Conservation (phyloP, 768 basidiomycete species). For the Artomyces pyxidatus region DNA sequence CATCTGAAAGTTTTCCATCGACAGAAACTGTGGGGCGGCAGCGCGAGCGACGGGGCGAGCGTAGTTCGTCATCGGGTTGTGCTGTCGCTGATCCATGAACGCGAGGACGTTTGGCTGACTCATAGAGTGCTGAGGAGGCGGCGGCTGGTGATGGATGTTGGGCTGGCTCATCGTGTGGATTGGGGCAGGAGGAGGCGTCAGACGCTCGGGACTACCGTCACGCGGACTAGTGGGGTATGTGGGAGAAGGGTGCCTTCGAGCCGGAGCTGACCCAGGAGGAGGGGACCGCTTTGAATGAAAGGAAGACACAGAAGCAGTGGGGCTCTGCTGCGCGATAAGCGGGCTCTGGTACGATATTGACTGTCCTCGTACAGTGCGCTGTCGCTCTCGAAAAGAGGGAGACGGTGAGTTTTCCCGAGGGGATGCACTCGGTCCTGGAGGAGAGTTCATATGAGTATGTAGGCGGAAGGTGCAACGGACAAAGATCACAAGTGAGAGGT, state of each 20-base stretch:
- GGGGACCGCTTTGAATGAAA: constrained; percentile 15
- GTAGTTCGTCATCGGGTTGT: constrained; percentile 8
- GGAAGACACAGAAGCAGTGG: constrained; percentile 13
- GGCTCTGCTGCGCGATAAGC: constrained; percentile 12
- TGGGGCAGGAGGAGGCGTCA: constrained; percentile 8
- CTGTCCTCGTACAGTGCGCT: constrained; percentile 10
- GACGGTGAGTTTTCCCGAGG: constrained; percentile 15
- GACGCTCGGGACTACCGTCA: constrained; percentile 11
- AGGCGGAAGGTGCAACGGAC: background rate
- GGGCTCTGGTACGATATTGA: constrained; percentile 11
- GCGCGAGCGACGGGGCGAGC: constrained; percentile 9
- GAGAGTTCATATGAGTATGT: background rate
- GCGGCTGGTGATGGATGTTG: constrained; percentile 4
- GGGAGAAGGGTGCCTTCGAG: constrained; percentile 15
- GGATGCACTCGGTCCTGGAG: constrained; percentile 10
- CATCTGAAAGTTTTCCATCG: constrained; percentile 10
- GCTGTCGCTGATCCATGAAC: constrained; percentile 7
- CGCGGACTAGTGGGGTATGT: constrained; percentile 10
- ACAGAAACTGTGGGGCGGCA: constrained; percentile 6
- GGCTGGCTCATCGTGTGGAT: constrained; percentile 9
- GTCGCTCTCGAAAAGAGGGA: constrained; percentile 15
- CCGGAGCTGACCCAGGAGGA: constrained; percentile 11
- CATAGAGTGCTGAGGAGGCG: background rate
- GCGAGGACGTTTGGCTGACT: constrained; percentile 8
- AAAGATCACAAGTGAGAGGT: background rate